Evolutionary conservation across 2,329 filamentous ascomycete genomes (phyloP).

Genomic region (Epichloe coenophiala): DNA sequence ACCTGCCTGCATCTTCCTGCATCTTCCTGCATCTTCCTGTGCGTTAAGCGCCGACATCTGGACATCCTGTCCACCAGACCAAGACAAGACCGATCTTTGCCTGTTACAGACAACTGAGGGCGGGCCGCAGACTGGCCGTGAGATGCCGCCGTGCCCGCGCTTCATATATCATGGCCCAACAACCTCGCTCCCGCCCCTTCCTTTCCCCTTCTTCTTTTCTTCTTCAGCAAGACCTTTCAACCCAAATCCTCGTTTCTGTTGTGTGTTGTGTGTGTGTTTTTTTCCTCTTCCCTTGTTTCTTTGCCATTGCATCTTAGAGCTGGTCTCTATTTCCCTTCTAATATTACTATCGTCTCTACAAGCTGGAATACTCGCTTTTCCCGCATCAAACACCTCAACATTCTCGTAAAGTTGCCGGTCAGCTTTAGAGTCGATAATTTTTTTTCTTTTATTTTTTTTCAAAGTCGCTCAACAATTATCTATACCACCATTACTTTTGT

Average conservation of each 20-base stretch:
- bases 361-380: conserved; percentile 4
- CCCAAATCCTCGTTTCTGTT: conserved; percentile 38
- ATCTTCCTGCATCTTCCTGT: background rate
- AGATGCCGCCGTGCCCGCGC: background rate
- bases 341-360: conserved; percentile 14
- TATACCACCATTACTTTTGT: conserved; percentile 9
- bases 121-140: background rate
- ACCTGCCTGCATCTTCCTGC: background rate
- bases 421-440: conserved; percentile 21
- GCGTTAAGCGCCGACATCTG: conserved; percentile 1
- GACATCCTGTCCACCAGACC: background rate
- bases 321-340: conserved; percentile 36
- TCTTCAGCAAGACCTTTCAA: conserved; percentile 55
- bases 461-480: conserved; percentile 7
- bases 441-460: background rate
- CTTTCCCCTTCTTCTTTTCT: conserved; percentile 26
- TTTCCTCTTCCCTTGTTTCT: conserved; percentile 23
- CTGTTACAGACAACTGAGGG: background rate
- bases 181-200: conserved; percentile 12
- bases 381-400: conserved; percentile 1
- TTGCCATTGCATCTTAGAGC: conserved; percentile 30
- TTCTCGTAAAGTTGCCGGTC: conserved; percentile 24
- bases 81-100: background rate
- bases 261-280: conserved; percentile 21
- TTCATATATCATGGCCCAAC: conserved; percentile 2